phyloP scores from a whole-genome alignment of 164 flowering plant species.

The Annona cherimola region DNA sequence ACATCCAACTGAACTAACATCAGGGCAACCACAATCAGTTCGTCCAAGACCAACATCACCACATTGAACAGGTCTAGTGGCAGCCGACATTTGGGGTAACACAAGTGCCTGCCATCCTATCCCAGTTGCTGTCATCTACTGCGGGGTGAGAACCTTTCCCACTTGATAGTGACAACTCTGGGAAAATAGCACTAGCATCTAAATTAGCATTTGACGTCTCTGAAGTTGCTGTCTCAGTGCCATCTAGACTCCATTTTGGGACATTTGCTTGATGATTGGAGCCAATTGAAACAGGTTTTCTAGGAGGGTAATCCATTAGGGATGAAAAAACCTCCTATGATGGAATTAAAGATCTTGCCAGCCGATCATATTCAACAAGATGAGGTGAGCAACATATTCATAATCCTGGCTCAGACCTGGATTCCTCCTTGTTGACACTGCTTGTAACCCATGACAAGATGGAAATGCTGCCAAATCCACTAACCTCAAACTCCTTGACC shows the following conservation, averaged over 20 bases:
- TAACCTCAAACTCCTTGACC: conserved; percentile 18
- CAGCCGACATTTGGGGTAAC: conserved; percentile 45
- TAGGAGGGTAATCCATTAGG: conserved; percentile 23
- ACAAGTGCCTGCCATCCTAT: conserved; percentile 41
- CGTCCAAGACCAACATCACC: conserved; percentile 27
- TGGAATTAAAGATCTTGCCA: conserved; percentile 11
- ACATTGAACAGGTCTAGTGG: conserved; percentile 3
- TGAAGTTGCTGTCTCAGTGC: background rate
- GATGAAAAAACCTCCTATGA: conserved; percentile 23
- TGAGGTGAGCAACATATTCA: conserved; percentile 14
- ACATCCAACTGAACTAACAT: conserved; percentile 55
- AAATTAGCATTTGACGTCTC: background rate
- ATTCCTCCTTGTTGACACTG: conserved; percentile 18
- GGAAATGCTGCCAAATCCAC: conserved; percentile 16
- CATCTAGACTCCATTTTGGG: conserved; percentile 29
- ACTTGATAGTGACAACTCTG: conserved; percentile 1
- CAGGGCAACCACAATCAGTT: conserved; percentile 49
- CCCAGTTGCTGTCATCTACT: conserved; percentile 10
- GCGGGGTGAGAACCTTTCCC: background rate
- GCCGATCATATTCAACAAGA: conserved; percentile 13
- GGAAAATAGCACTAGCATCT: background rate
- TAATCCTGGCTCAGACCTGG: conserved; percentile 16
- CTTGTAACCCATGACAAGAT: conserved; percentile 17
- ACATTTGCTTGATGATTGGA: conserved; percentile 41
- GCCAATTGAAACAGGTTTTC: conserved; percentile 39